A percentile compares a stretch with the other conserved stretches of the same genome.
phyloP scores from a whole-genome alignment of 768 basidiomycete species.

The Cystofilobasidium ferigula region DNA sequence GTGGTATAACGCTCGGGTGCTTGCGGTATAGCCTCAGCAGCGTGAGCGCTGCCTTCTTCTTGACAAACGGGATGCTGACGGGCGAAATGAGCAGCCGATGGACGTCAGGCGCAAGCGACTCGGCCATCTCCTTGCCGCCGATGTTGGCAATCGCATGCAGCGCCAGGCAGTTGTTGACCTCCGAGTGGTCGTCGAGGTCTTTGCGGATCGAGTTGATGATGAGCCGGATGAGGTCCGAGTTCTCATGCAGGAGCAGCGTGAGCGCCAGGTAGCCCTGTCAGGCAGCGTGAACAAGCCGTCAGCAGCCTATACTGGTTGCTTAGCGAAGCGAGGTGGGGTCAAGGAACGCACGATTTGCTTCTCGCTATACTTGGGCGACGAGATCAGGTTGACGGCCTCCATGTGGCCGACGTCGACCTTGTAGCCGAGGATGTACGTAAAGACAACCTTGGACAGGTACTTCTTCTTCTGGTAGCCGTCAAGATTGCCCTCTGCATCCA shows the following conservation, averaged over 20 bases:
- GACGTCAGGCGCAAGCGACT: slow-evolving; percentile 83
- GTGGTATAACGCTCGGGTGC: slow-evolving; percentile 85
- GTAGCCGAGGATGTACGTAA: slow-evolving; percentile 97
- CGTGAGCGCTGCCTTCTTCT: slow-evolving; percentile 96
- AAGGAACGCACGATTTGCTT: slow-evolving; percentile 78
- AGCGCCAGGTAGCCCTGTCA: slow-evolving; percentile 89
- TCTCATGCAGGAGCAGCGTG: slow-evolving; percentile 95
- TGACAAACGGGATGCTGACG: slow-evolving; percentile 87
- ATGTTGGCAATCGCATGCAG: slow-evolving; percentile 97
- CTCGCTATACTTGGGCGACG: slow-evolving; percentile 89
- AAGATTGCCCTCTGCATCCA: slow-evolving; percentile 40
- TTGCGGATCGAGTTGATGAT: slow-evolving; percentile 98
- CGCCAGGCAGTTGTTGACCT: slow-evolving; percentile 90
- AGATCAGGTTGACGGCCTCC: slow-evolving; percentile 97
- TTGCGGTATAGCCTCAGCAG: slow-evolving; percentile 87
- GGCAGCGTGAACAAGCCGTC: not conserved
- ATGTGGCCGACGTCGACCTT: slow-evolving; percentile 98
- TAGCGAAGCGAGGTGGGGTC: not conserved
- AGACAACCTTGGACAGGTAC: slow-evolving; percentile 96
- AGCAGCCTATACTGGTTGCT: no score
- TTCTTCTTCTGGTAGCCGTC: slow-evolving; percentile 45
- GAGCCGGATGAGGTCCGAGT: slow-evolving; percentile 87
- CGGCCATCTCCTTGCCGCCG: slow-evolving; percentile 96
- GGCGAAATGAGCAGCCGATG: slow-evolving; percentile 89
- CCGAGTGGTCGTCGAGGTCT: slow-evolving; percentile 86